Base-by-base conservation (phyloP, 169 alveolate genomes). In the Plasmodium ovale region DNA sequence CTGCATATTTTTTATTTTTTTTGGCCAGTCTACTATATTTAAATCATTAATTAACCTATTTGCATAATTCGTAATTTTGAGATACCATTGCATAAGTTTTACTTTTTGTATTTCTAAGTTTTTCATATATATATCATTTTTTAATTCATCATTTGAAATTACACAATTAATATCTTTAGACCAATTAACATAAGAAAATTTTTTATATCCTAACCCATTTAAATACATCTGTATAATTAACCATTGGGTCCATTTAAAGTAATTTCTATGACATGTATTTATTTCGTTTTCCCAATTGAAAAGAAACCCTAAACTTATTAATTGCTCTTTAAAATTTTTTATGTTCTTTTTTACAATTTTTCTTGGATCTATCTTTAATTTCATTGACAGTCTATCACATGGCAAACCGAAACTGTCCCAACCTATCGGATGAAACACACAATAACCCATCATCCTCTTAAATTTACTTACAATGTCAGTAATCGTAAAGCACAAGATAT, bases 381-480 rank as follows among this genome's bases (percentile, higher is more conserved):
- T 89, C 51, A 95, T 72, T 0, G 99, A 98, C 49, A 96, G 96
- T 82, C 97, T 94, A 91, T 97, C 99, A 23, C 99, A 97, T 0
- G 99, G 99, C 27, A 97, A 70, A 10, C 99, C 99, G 72, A 97
- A 97, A 3, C 98, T 87, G 56, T 97, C 99, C 98, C 98, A 97
- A 16, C 99, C 99, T 79, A 97, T 97, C 0, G 98, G 98, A 73
- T 97, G 96, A 56, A 97, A 92, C 16, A 97, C 99, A 3, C 93
- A 72, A 62, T 84, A 91, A 10, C 97, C 94, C 56, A 71, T 51
- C 94, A 95, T 58, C 19, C 97, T 95, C 42, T 97, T 95, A 94
- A 93, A 96, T 49, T 98, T 87, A n/a, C 98, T 85, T 10, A 96
- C 73, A 31, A 96, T 96, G 53, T 97, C 99, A 19, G 96, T 89